These are phyloP conservation scores for Nannizziopsis barbatae DNA, from an alignment of 2,329 filamentous ascomycete species.

Conservation along the genomic window DNA sequence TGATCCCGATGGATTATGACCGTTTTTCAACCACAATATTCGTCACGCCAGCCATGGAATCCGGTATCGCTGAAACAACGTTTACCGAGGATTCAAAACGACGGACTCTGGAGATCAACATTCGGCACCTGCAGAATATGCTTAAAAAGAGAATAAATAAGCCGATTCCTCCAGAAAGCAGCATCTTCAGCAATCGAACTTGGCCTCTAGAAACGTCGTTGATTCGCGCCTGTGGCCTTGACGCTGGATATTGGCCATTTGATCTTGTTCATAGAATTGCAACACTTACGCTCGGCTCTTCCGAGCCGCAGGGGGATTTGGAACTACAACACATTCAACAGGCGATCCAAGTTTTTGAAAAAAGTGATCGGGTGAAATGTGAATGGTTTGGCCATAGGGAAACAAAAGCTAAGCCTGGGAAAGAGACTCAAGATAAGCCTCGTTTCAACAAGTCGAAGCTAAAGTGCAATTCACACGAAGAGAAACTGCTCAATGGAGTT, in stretches of 20 bases:
- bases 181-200: slow-evolving; percentile 22
- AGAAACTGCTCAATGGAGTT: slow-evolving; percentile 68
- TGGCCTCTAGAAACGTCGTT: slow-evolving; percentile 24
- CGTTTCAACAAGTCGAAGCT: slow-evolving; percentile 42
- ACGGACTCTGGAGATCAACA: slow-evolving; percentile 47
- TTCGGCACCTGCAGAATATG: slow-evolving; percentile 55
- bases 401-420: slow-evolving; percentile 23
- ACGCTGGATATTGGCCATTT: slow-evolving; percentile 47
- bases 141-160: slow-evolving; percentile 35
- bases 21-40: slow-evolving; percentile 44
- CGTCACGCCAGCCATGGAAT: slow-evolving; percentile 40
- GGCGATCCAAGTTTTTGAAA: slow-evolving; percentile 32
- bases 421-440: slow-evolving; percentile 29
- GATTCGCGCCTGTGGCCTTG: slow-evolving; percentile 31
- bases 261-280: slow-evolving; percentile 52
- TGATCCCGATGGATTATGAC: slow-evolving; percentile 38
- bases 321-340: slow-evolving; percentile 30
- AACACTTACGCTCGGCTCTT: slow-evolving; percentile 42
- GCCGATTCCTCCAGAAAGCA: slow-evolving; percentile 22
- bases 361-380: slow-evolving; percentile 30
- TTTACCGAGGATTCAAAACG: slow-evolving; percentile 41
- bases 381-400: slow-evolving; percentile 27
- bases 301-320: slow-evolving; percentile 32
- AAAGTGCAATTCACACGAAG: slow-evolving; percentile 65
- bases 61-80: slow-evolving; percentile 28